These are phyloP conservation scores for Vaccinium corymbosum DNA, from an alignment of 148 eudicot genomes.

Conservation along the genomic window DNA sequence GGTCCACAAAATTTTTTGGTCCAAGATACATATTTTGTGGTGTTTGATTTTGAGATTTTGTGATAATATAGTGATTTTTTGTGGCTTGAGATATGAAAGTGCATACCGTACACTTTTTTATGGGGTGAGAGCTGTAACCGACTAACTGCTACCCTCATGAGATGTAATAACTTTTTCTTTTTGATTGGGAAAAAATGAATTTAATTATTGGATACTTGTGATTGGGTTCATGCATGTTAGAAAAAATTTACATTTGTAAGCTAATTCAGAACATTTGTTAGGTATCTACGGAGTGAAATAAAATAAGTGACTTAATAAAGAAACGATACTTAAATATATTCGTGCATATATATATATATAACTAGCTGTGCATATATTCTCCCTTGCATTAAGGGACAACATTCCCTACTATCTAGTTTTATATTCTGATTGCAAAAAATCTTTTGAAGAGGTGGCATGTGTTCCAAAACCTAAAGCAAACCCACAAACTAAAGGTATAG, in stretches of 20 bases:
- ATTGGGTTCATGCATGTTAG: neutral
- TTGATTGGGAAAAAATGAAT: neutral
- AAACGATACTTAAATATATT: neutral
- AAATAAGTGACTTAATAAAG: neutral
- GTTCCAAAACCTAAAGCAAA: slow-evolving; percentile 33
- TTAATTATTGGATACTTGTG: neutral
- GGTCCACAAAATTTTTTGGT: neutral
- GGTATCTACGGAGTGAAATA: neutral
- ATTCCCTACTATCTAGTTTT: neutral
- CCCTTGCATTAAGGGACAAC: neutral
- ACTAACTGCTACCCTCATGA: neutral
- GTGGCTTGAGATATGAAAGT: neutral
- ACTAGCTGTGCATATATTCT: neutral
- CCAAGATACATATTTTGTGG: neutral
- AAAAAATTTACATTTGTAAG: neutral
- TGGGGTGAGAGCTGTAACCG: neutral
- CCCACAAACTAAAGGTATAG: slow-evolving; percentile 31
- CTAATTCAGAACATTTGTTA: neutral
- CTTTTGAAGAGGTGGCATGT: slow-evolving; percentile 21
- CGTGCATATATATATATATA: neutral
- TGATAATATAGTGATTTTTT: too few species aligned
- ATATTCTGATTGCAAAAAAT: neutral
- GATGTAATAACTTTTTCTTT: neutral
- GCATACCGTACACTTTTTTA: too few species aligned
- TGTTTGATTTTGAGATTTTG: neutral